Evolutionary conservation across 768 basidiomycete species (phyloP), one percentile per base, ranked within the genome.

Genomic region (Lepiota brunneoincarnata): DNA sequence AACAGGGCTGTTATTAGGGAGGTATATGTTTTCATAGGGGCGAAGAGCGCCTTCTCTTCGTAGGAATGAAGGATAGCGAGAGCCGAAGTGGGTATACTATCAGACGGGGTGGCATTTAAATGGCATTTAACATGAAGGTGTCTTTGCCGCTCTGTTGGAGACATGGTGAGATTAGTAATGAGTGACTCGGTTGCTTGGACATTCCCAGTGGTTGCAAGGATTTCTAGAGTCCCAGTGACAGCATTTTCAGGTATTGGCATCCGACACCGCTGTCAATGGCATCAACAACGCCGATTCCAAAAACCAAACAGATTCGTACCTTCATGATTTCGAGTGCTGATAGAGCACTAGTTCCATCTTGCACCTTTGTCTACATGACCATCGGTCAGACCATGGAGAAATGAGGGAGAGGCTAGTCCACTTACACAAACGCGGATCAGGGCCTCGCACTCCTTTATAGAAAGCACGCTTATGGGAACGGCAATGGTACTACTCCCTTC

Each of bases 11-110:
- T 72, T 55, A 96, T 87, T 43, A 86, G 69, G 18, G 81, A 74
- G 7, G 83, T 84, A 68, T 98, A 97, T 0, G 89, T 82, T 37
- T 75, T 75, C 64, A 91, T 83, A 0, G 93, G 86, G 0, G 89
- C 84, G 2, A 84, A 79, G 28, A 76, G 67, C 14, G 76, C 78
- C 49, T 78, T 73, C 2, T 68, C 64, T 69, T 97, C 95, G 66
- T 91, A 92, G 1, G 74, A 63, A 57, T 92, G 88, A 14, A 97
- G 75, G 43, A 88, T 69, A 0, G 73, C 64, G 15, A 95, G 76
- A 1, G 93, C 91, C 9, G 76, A 66, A 0, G 76, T 74, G 2
- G 89, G 87, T 36, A 90, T 75, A 0, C 67, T 69, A 20, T 77
- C 71, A 0, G 63, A 58, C 0, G 83, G 71, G 4, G 76, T 67